A percentile compares a stretch with the other conserved stretches of the same genome.
Conservation (phyloP, 1,284 basidiomycete genomes). For the Kalmanozyma brasiliensis region DNA sequence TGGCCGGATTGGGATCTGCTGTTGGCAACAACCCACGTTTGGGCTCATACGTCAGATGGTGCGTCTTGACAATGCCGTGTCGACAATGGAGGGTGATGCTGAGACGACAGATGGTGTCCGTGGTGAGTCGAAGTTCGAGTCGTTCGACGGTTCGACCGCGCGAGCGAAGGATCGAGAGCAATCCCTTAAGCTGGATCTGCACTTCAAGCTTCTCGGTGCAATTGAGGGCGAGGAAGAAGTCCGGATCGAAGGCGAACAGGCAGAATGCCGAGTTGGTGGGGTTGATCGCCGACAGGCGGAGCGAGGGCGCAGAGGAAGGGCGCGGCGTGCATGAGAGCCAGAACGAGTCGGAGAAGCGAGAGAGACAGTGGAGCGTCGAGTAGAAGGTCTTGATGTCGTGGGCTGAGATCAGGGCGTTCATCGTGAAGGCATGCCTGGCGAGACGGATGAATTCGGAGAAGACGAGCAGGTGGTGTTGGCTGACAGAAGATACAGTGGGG, state of each 20-base stretch:
- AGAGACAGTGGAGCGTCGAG: slow-evolving; percentile 35
- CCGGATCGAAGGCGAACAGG: slow-evolving; percentile 49
- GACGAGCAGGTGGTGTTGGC: no score
- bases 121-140: slow-evolving; percentile 33
- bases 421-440: not conserved
- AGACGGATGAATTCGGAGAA: no score
- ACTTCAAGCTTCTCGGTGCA: slow-evolving; percentile 43
- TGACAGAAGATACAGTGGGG: no score
- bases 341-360: slow-evolving; percentile 44
- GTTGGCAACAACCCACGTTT: slow-evolving; percentile 46
- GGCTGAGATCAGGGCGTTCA: slow-evolving; percentile 49
- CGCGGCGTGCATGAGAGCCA: slow-evolving; percentile 29
- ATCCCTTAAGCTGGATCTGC: slow-evolving; percentile 47
- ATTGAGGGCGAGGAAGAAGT: slow-evolving; percentile 50
- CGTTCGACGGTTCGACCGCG: slow-evolving; percentile 43
- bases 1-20: slow-evolving; percentile 45
- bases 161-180: slow-evolving; percentile 51
- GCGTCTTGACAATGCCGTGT: slow-evolving; percentile 55
- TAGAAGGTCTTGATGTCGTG: slow-evolving; percentile 48
- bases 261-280: slow-evolving; percentile 60
- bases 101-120: slow-evolving; percentile 24
- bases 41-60: slow-evolving; percentile 55
- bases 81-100: no score
- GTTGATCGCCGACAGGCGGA: slow-evolving; percentile 60
- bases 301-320: slow-evolving; percentile 2